Evolutionary conservation across 1,139 yeast species (phyloP).

Genomic region (Maudiozyma humilis): DNA sequence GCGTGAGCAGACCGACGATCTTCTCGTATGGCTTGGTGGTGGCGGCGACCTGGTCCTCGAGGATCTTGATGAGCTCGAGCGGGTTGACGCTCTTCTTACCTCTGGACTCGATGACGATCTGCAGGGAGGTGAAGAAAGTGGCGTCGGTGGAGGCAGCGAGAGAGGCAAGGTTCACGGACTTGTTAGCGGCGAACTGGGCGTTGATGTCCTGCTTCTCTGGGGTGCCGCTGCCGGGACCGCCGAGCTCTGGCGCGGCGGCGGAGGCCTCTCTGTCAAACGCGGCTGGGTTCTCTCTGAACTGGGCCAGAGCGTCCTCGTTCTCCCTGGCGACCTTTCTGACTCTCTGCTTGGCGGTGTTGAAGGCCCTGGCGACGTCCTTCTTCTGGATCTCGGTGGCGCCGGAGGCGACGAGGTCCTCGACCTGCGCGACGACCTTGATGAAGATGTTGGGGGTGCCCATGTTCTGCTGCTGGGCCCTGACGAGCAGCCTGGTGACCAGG

Average conservation of each 20-base stretch:
- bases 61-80: slow-evolving; percentile 61
- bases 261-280: slow-evolving; percentile 49
- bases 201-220: too few relatives aligned
- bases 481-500: slow-evolving; percentile 56
- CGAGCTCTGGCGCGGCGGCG: slow-evolving; percentile 21
- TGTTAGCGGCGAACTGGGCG: slow-evolving; percentile 31
- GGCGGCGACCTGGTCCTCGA: slow-evolving; percentile 55
- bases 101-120: slow-evolving; percentile 75
- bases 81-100: slow-evolving; percentile 93
- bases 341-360: slow-evolving; percentile 82
- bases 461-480: slow-evolving; percentile 68
- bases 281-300: slow-evolving; percentile 65
- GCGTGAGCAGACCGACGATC: slow-evolving; percentile 69
- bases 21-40: slow-evolving; percentile 61
- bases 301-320: slow-evolving; percentile 45
- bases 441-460: slow-evolving; percentile 63
- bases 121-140: slow-evolving; percentile 62
- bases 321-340: slow-evolving; percentile 75
- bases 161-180: slow-evolving; percentile 29
- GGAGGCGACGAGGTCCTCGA: slow-evolving; percentile 63
- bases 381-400: slow-evolving; percentile 60
- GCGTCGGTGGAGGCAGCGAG: slow-evolving; percentile 33
- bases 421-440: slow-evolving; percentile 58
- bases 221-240: too few relatives aligned
- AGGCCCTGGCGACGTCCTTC: slow-evolving; percentile 79